Percentiles rank a stretch among this genome's conserved stretches.
Evolutionary conservation across 352 stramenopile species (phyloP).

Genomic region (Globisporangium paroecandrum): DNA sequence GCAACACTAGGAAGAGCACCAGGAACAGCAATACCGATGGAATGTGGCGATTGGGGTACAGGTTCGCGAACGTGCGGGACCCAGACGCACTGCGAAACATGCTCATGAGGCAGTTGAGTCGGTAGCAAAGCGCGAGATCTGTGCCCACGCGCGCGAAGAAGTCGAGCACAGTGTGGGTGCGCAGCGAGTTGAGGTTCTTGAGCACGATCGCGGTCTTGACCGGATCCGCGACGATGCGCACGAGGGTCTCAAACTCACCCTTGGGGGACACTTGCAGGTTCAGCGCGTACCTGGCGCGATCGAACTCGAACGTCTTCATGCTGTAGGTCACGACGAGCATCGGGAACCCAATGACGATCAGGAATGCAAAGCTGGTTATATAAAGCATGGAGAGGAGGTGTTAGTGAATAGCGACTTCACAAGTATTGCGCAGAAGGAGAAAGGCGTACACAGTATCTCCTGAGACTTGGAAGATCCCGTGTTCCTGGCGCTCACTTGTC

Average conservation of each 20-base stretch:
- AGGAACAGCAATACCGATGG: neutral
- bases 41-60: neutral
- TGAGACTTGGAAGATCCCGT: neutral
- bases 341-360: neutral
- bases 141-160: constrained; percentile 18
- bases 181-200: constrained; percentile 29
- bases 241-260: neutral
- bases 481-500: neutral
- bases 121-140: neutral
- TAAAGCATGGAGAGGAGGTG: neutral
- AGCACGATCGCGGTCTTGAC: neutral
- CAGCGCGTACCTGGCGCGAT: neutral
- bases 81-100: neutral
- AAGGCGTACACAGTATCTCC: neutral
- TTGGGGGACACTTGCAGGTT: neutral
- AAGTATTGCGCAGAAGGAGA: neutral
- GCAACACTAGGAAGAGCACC: neutral
- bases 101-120: neutral
- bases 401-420: neutral
- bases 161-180: constrained; percentile 24
- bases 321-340: neutral
- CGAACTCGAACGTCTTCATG: neutral
- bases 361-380: neutral
- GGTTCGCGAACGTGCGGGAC: neutral
- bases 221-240: neutral